Evolutionary conservation across 2,329 filamentous ascomycete species (phyloP).

Genomic region (Orbilia brochopaga): DNA sequence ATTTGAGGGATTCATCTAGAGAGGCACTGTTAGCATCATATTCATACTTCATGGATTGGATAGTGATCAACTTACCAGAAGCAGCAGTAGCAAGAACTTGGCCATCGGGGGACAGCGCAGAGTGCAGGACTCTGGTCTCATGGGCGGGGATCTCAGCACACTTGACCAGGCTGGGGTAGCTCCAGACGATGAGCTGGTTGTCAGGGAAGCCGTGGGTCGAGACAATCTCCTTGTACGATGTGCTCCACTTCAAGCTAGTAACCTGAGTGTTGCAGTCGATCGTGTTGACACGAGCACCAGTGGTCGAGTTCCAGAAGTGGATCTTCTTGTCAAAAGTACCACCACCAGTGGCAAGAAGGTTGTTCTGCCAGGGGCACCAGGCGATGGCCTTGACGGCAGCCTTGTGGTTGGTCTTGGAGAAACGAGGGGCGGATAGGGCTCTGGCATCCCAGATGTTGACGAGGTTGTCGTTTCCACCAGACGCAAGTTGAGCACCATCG

Average conservation of each 20-base stretch:
- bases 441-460: constrained; percentile 99
- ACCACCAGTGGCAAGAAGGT: constrained; percentile 79
- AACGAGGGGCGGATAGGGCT: constrained; percentile 90
- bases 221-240: constrained; percentile 96
- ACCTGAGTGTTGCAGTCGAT: constrained; percentile 98
- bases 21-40: constrained; percentile 55
- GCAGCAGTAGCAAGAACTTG: constrained; percentile 95
- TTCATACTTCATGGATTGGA: background rate
- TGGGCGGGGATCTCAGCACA: constrained; percentile 98
- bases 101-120: constrained; percentile 93
- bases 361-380: constrained; percentile 92
- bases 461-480: constrained; percentile 97
- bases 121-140: constrained; percentile 94
- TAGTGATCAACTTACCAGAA: constrained; percentile 61
- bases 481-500: constrained; percentile 94
- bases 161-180: constrained; percentile 94
- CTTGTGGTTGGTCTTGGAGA: constrained; percentile 96
- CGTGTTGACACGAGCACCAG: constrained; percentile 95
- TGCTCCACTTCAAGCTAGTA: constrained; percentile 94
- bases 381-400: constrained; percentile 96
- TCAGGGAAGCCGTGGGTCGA: constrained; percentile 98
- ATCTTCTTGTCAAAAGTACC: constrained; percentile 97
- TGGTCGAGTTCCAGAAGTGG: constrained; percentile 99
- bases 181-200: constrained; percentile 99
- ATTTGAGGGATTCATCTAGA: constrained; percentile 90